Evolutionary conservation across 2,329 filamentous ascomycete genomes (phyloP).

Genomic region (Metarhizium robertsii): DNA sequence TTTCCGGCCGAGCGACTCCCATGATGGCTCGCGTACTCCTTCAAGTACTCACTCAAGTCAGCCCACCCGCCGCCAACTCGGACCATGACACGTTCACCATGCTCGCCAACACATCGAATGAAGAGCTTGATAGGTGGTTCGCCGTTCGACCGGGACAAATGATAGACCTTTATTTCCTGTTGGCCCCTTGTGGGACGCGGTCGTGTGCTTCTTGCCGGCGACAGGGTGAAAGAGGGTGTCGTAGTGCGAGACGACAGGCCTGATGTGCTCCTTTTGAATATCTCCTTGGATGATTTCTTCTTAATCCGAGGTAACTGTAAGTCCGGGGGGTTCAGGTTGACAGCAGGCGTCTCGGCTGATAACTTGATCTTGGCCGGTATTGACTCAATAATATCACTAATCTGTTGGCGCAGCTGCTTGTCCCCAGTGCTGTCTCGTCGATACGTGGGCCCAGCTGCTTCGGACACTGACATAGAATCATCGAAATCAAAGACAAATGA

Average conservation of each 20-base stretch:
- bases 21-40: slow-evolving; percentile 89
- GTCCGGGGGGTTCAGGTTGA: slow-evolving; percentile 51
- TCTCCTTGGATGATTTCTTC: slow-evolving; percentile 33
- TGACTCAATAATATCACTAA: slow-evolving; percentile 65
- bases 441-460: slow-evolving; percentile 15
- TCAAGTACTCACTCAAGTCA: slow-evolving; percentile 87
- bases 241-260: slow-evolving; percentile 47
- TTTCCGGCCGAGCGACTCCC: slow-evolving; percentile 53
- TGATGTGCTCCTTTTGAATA: slow-evolving; percentile 38
- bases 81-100: slow-evolving; percentile 92
- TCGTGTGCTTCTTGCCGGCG: slow-evolving; percentile 48
- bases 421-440: slow-evolving; percentile 35
- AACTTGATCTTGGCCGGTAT: slow-evolving; percentile 76
- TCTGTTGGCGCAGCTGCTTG: slow-evolving; percentile 69
- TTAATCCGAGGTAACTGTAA: slow-evolving; percentile 40
- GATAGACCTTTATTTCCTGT: slow-evolving; percentile 82
- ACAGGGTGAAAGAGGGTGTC: slow-evolving; percentile 60
- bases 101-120: slow-evolving; percentile 83
- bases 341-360: slow-evolving; percentile 40
- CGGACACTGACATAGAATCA: slow-evolving; percentile 25
- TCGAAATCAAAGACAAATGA: slow-evolving; percentile 40
- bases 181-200: slow-evolving; percentile 41
- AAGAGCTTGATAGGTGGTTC: slow-evolving; percentile 90
- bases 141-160: slow-evolving; percentile 74
- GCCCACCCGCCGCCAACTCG: slow-evolving; percentile 98